Evolutionary conservation across 345 rosid species (phyloP), one percentile per base, ranked within the genome.

Genomic region (Dipteronia dyeriana): DNA sequence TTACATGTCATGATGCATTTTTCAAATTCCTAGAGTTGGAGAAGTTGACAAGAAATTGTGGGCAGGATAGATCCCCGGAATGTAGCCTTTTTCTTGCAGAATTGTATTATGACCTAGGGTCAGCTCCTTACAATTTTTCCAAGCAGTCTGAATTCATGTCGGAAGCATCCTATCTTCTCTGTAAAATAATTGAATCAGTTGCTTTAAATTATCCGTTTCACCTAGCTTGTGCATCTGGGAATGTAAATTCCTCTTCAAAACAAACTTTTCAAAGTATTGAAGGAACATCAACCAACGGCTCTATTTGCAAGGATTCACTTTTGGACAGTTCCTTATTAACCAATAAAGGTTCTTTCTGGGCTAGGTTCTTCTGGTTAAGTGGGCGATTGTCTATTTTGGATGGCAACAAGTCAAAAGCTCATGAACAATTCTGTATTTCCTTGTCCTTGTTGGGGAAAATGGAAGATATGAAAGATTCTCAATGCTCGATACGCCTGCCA

Each of bases 1-100:
- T 89, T 74, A 45, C 67, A 68, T 85, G 79, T 85, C 83, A 60
- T 76, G 92, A 92, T 86, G 84, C 84, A 22, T 81, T 71, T 81
- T 79, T 78, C 76, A 96, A 94, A 84, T 68, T 94, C 76, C 82
- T 94, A 70, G 94, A 92, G 82, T 79, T 96, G 84, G 98, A 96
- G 85, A 94, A 85, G 86, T 84, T 90, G 85, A 89, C 92, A 75
- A 91, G 99, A 84, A 63, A 89, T 7, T 91, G 97, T 95, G 97
- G 95, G 7, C 88, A 79, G 82, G 95, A 91, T 81, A 90, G 97
- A 85, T 91, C 88, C 57, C 89, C 88, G 75, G 97, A 88, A 79
- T 96, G 98, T 84, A 87, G 90, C 86, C 92, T 96, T 77, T 94
- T 91, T 87, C 97, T 96, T 66, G 95, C 97, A 1, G 99, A 96